These are phyloP conservation scores for Neopestalotiopsis sp. DNA, from an alignment of 2,329 filamentous ascomycete genomes.

Conservation along the genomic window DNA sequence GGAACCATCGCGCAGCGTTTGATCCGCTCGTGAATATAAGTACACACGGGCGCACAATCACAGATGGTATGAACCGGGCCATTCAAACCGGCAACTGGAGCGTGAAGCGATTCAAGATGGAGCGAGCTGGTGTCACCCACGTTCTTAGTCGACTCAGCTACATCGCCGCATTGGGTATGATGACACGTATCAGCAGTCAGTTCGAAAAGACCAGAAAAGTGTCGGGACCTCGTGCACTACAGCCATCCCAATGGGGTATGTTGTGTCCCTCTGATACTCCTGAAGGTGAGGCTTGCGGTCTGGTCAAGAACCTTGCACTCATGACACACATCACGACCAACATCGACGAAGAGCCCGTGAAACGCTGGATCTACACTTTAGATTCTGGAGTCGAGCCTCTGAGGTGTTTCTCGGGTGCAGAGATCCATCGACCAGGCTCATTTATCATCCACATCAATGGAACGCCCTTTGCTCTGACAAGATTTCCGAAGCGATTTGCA, in stretches of 20 bases:
- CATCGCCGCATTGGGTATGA: constrained; percentile 97
- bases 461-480: constrained; percentile 87
- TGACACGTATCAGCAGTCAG: constrained; percentile 97
- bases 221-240: constrained; percentile 90
- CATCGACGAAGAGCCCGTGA: constrained; percentile 89
- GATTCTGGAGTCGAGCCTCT: constrained; percentile 84
- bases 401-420: constrained; percentile 72
- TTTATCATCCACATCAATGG: constrained; percentile 97
- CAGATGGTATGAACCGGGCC: constrained; percentile 89
- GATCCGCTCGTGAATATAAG: constrained; percentile 86
- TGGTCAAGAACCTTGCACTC: constrained; percentile 96
- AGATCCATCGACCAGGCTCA: constrained; percentile 82
- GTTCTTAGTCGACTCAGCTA: constrained; percentile 95
- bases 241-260: constrained; percentile 98
- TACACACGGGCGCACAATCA: constrained; percentile 85
- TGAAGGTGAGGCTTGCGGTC: constrained; percentile 96
- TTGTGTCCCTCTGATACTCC: constrained; percentile 96
- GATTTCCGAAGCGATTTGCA: constrained; percentile 85
- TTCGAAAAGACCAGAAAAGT: constrained; percentile 99
- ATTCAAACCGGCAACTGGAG: constrained; percentile 99
- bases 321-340: constrained; percentile 99
- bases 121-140: constrained; percentile 94
- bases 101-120: constrained; percentile 98
- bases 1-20: constrained; percentile 87
- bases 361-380: constrained; percentile 82